Conservation (phyloP, 805 yeast genomes). For the Lipomyces mesembrius region DNA sequence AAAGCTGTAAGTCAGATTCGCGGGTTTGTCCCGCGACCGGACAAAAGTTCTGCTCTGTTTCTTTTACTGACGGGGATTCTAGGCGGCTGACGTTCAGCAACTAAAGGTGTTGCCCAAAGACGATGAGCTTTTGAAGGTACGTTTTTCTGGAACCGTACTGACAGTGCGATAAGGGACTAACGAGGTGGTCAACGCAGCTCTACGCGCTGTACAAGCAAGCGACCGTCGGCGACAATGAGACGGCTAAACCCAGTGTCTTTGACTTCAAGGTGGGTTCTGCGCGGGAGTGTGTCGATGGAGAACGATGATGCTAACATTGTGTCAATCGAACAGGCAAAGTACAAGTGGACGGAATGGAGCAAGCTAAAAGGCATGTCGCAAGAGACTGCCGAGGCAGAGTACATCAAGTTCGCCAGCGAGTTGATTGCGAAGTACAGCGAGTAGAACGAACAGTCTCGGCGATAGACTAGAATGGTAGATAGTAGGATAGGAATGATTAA, state of each 20-base stretch:
- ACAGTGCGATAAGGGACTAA: not conserved
- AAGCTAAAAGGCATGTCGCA: conserved; percentile 80
- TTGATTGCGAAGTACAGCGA: conserved; percentile 41
- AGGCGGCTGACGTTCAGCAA: conserved; percentile 71
- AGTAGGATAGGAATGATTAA: not conserved
- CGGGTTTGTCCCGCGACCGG: too few relatives aligned
- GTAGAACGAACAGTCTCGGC: not conserved
- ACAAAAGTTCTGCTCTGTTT: too few relatives aligned
- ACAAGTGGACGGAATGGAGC: conserved; percentile 98
- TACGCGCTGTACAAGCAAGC: conserved; percentile 97
- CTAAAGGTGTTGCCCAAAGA: conserved; percentile 79
- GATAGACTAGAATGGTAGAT: not conserved
- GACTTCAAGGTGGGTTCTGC: conserved; percentile 62
- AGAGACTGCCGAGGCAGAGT: conserved; percentile 84
- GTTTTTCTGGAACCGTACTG: conserved; percentile 10
- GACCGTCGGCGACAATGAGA: conserved; percentile 89
- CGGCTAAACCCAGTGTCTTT: conserved; percentile 87
- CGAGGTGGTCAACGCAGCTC: conserved; percentile 50
- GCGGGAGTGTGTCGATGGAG: too few relatives aligned
- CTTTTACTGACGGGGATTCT: not conserved
- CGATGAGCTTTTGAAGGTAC: conserved; percentile 73
- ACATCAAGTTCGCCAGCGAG: conserved; percentile 47
- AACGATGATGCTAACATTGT: not conserved
- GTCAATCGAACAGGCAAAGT: conserved; percentile 60
- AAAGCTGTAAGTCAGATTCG: conserved; percentile 50